Conservation (phyloP, 164 flowering plant species). For the Nymphaea thermarum region DNA sequence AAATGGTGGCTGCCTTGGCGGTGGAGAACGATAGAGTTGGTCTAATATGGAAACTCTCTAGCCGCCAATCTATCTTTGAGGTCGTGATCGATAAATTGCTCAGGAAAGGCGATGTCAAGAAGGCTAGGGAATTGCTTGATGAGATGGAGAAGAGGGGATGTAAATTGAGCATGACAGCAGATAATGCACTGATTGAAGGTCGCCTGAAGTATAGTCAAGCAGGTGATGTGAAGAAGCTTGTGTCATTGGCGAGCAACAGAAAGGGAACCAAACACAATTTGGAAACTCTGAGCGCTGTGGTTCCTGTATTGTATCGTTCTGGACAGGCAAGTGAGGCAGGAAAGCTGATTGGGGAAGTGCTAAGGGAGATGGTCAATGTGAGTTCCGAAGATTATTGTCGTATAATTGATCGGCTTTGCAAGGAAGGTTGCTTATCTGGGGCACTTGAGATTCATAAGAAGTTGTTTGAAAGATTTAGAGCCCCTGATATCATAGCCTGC, state of each 20-base stretch:
- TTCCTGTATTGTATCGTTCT: not conserved
- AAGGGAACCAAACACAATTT: constrained; percentile 13
- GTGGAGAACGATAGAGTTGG: constrained; percentile 15
- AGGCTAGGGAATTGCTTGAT: constrained; percentile 19
- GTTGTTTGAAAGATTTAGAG: not conserved
- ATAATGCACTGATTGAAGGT: not conserved
- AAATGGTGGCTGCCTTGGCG: constrained; percentile 17
- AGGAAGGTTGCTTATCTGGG: not conserved
- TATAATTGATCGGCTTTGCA: constrained; percentile 1
- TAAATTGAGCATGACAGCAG: not conserved
- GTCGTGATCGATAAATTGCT: constrained; percentile 22
- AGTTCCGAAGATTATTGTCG: not conserved
- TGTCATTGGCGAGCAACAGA: constrained; percentile 2
- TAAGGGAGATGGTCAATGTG: not conserved
- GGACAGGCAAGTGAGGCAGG: not conserved
- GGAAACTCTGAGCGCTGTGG: not conserved
- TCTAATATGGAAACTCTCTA: constrained; percentile 14
- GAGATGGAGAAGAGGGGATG: constrained; percentile 6
- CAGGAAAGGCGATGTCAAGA: constrained; percentile 16
- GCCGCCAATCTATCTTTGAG: constrained; percentile 12
- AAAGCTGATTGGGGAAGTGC: not conserved
- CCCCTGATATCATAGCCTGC: constrained; percentile 20
- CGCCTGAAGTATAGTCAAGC: not conserved
- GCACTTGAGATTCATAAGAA: not conserved
- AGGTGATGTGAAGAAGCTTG: not conserved